phyloP scores from a whole-genome alignment of 768 basidiomycete genomes.

The Lentinula boryana region DNA sequence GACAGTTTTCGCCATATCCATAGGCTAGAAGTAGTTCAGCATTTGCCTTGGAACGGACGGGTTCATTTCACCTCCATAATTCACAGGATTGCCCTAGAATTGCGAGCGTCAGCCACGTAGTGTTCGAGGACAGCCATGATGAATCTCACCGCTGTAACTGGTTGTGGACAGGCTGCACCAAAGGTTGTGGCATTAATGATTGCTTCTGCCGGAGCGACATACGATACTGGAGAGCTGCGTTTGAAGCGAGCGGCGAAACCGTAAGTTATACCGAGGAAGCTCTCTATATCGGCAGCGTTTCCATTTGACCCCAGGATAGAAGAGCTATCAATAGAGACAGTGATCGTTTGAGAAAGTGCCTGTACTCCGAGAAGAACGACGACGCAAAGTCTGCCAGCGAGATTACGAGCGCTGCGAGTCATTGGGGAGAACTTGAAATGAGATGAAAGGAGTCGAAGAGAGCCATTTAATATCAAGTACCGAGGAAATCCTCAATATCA shows the following conservation, averaged over 20 bases:
- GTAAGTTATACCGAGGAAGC: neutral
- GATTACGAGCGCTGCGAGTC: neutral
- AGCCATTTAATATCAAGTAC: neutral
- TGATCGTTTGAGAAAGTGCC: neutral
- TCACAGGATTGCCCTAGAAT: neutral
- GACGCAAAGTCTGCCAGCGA: neutral
- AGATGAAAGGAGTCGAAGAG: neutral
- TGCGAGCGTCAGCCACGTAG: neutral
- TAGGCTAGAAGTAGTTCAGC: neutral
- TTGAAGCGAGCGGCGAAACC: neutral
- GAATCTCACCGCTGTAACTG: neutral
- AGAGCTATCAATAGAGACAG: neutral
- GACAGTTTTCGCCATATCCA: neutral
- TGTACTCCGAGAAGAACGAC: neutral
- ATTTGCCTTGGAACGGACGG: neutral
- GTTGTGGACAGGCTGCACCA: neutral
- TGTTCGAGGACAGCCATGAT: neutral
- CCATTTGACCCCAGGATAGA: neutral
- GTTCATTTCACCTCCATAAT: neutral
- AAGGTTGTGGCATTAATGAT: neutral
- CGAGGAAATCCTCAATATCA: neutral
- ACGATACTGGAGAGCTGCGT: neutral
- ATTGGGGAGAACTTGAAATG: neutral
- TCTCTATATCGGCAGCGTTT: neutral
- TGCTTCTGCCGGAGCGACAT: neutral